A percentile compares a stretch with the other conserved stretches of the same genome.
Conservation (phyloP, 495 filamentous ascomycete species). For the Podospora sp. region DNA sequence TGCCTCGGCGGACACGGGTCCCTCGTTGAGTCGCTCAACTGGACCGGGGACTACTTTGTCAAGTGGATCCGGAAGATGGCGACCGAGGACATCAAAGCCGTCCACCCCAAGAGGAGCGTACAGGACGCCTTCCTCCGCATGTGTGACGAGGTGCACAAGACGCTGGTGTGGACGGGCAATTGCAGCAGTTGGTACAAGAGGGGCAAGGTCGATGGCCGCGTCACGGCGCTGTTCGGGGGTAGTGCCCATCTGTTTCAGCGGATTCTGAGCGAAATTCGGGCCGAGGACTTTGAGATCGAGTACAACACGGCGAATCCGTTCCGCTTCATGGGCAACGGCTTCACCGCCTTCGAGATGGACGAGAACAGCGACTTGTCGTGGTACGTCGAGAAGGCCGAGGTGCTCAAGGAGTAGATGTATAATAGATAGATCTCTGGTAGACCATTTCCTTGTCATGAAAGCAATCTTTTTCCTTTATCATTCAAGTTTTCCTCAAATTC, state of each 20-base stretch:
- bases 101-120: constrained; percentile 43
- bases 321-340: constrained; percentile 54
- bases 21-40: constrained; percentile 30
- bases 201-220: constrained; percentile 41
- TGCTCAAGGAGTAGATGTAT: background rate
- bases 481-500: background rate
- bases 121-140: constrained; percentile 49
- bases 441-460: background rate
- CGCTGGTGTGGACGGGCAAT: constrained; percentile 48
- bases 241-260: constrained; percentile 56
- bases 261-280: constrained; percentile 45
- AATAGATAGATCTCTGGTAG: background rate
- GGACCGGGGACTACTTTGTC: constrained; percentile 39
- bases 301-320: constrained; percentile 52
- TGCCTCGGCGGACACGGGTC: constrained; percentile 34
- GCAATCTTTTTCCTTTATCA: background rate
- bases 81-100: constrained; percentile 50
- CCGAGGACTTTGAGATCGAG: constrained; percentile 55
- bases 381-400: constrained; percentile 29
- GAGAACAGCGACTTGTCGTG: constrained; percentile 32
- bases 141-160: constrained; percentile 47
- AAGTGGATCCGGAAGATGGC: constrained; percentile 50
- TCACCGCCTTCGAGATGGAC: constrained; percentile 38
- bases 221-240: constrained; percentile 52
- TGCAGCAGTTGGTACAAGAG: constrained; percentile 57